A percentile compares a stretch with the other conserved stretches of the same genome.
These are phyloP conservation scores for Ceratocystis papillata DNA, from an alignment of 2,329 filamentous ascomycete species.

Conservation along the genomic window DNA sequence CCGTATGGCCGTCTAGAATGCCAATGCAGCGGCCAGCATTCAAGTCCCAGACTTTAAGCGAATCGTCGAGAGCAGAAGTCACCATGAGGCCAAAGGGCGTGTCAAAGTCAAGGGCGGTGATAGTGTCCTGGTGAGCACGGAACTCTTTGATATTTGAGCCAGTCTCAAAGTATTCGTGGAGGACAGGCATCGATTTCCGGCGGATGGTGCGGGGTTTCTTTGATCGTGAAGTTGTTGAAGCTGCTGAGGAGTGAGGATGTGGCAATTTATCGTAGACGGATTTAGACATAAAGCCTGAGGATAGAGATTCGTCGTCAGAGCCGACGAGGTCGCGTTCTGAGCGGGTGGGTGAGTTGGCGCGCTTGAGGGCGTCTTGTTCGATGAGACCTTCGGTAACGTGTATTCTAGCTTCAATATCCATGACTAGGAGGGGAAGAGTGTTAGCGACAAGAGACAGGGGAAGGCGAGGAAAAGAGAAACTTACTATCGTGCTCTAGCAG, in stretches of 20 bases:
- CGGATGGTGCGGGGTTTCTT: constrained; percentile 49
- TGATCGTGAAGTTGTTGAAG: constrained; percentile 40
- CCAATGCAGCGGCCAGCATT: constrained; percentile 89
- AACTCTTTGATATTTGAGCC: constrained; percentile 82
- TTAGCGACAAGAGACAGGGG: background rate
- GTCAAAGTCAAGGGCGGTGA: constrained; percentile 91
- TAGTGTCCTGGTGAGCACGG: constrained; percentile 73
- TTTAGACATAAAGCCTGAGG: constrained; percentile 75
- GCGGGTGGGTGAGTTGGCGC: constrained; percentile 41
- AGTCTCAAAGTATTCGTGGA: constrained; percentile 90
- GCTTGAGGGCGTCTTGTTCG: constrained; percentile 48
- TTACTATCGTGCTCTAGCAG: constrained; percentile 78
- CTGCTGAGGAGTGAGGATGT: constrained; percentile 34
- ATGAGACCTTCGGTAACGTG: constrained; percentile 51
- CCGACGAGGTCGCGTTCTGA: constrained; percentile 45
- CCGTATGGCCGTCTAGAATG: constrained; percentile 82
- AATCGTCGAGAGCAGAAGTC: constrained; percentile 83
- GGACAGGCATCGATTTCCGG: constrained; percentile 79
- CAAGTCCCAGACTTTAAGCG: constrained; percentile 90
- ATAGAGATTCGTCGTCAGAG: constrained; percentile 36
- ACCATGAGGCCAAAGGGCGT: constrained; percentile 95
- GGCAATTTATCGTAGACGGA: constrained; percentile 93
- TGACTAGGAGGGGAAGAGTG: constrained; percentile 35
- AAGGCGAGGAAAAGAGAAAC: constrained; percentile 30
- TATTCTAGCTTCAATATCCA: constrained; percentile 51